phyloP scores from a whole-genome alignment of 2,329 filamentous ascomycete genomes.

The Tothia fuscella region DNA sequence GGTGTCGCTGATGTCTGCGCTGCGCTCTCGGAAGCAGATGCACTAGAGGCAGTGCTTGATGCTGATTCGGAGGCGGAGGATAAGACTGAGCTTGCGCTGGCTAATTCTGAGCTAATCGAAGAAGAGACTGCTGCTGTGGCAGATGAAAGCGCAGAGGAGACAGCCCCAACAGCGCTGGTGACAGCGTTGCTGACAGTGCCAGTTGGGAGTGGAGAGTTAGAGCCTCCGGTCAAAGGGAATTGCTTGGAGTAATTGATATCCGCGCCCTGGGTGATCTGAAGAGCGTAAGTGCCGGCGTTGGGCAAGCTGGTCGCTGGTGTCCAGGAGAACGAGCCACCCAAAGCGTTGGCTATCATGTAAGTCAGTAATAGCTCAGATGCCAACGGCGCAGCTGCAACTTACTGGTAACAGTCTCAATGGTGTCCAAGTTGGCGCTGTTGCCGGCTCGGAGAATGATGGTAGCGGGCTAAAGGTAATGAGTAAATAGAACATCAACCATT shows the following conservation, averaged over 20 bases:
- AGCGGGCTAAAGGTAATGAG: constrained; percentile 21
- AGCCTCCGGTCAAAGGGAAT: constrained; percentile 33
- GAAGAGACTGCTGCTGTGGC: constrained; percentile 17
- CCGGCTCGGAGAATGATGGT: constrained; percentile 47
- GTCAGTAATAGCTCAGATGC: constrained; percentile 1
- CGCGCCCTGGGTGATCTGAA: constrained; percentile 43
- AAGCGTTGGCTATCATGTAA: constrained; percentile 25
- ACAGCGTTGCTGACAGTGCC: constrained; percentile 11
- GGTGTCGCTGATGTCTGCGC: not conserved
- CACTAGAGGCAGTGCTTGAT: not conserved
- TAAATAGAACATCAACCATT: not conserved
- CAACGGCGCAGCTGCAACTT: constrained; percentile 14
- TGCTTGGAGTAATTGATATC: constrained; percentile 44
- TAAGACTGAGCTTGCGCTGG: constrained; percentile 1
- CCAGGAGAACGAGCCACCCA: constrained; percentile 39
- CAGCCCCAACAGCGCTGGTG: constrained; percentile 26
- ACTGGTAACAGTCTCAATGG: constrained; percentile 38
- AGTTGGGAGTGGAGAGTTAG: constrained; percentile 18
- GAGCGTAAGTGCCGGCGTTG: constrained; percentile 41
- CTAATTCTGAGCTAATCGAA: constrained; percentile 4
- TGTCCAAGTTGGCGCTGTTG: constrained; percentile 35
- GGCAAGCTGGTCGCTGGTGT: constrained; percentile 33
- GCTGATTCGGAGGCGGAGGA: not conserved
- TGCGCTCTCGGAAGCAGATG: not conserved
- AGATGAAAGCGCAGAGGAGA: constrained; percentile 20